phyloP scores from a whole-genome alignment of 2,329 filamentous ascomycete genomes.

The Arthrinium puccinioides region DNA sequence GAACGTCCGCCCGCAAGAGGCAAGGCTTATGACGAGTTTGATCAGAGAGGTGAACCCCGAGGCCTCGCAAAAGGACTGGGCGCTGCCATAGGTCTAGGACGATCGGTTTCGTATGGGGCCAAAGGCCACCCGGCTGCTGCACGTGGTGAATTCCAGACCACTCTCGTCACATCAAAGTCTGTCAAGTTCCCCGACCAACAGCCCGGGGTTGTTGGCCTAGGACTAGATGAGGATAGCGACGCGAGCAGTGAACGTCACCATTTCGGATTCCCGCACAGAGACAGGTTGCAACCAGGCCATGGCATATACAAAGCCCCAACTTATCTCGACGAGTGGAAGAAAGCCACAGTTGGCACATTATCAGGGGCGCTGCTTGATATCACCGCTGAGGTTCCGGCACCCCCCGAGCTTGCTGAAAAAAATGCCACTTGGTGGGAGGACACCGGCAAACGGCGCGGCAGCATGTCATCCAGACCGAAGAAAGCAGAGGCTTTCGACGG shows the following conservation, averaged over 20 bases:
- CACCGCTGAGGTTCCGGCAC: conserved; percentile 24
- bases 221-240: conserved; percentile 14
- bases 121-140: conserved; percentile 8
- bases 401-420: conserved; percentile 16
- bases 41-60: conserved; percentile 12
- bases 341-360: conserved; percentile 55
- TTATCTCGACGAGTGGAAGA: conserved; percentile 68
- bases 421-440: conserved; percentile 73
- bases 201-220: conserved; percentile 10
- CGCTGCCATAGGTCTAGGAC: conserved; percentile 15
- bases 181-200: conserved; percentile 22
- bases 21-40: conserved; percentile 11
- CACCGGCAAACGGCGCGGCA: conserved; percentile 37
- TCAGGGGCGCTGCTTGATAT: conserved; percentile 54
- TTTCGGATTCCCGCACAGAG: conserved; percentile 18
- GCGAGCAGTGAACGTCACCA: conserved; percentile 13
- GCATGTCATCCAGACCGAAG: conserved; percentile 38
- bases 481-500: conserved; percentile 60
- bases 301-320: conserved; percentile 51
- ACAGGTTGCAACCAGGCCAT: conserved; percentile 36
- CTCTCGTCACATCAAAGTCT: conserved; percentile 14
- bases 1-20: conserved; percentile 16
- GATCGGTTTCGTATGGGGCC: conserved; percentile 13
- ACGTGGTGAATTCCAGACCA: conserved; percentile 1
- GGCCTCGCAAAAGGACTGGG: too few species aligned